A percentile compares a stretch with the other conserved stretches of the same genome.
These are phyloP conservation scores for Aspergillus ruber DNA, from an alignment of 2,329 filamentous ascomycete species.

Conservation along the genomic window DNA sequence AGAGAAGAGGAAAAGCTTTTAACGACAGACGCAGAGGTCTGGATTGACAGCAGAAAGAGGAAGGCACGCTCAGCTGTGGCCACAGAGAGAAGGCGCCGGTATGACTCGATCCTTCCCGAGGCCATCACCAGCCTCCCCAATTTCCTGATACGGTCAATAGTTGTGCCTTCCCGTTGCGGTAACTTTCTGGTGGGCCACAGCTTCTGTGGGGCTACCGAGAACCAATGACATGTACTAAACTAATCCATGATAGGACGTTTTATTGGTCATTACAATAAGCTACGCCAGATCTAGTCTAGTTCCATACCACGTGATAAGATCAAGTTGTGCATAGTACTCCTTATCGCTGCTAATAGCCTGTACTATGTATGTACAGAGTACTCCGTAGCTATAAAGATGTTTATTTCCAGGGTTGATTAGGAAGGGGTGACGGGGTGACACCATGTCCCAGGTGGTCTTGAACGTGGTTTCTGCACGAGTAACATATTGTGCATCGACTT, in stretches of 20 bases:
- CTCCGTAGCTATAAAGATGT: too few species aligned
- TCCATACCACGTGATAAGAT: background rate
- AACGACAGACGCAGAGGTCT: background rate
- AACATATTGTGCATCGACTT: background rate
- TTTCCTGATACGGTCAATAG: conserved; percentile 4
- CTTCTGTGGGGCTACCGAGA: background rate
- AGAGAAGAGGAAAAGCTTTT: conserved; percentile 49
- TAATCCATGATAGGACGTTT: background rate
- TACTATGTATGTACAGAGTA: background rate
- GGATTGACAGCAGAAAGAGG: too few species aligned
- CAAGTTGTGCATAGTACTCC: background rate
- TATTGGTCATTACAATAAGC: background rate
- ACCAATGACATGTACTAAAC: background rate
- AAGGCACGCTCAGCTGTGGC: background rate
- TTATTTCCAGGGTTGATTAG: too few species aligned
- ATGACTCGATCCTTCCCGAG: background rate
- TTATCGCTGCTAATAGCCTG: background rate
- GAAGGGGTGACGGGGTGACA: too few species aligned
- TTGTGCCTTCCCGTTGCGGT: background rate
- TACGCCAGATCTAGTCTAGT: background rate
- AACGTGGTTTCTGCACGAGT: background rate
- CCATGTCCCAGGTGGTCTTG: background rate
- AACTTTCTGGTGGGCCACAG: background rate
- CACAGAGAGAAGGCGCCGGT: conserved; percentile 3
- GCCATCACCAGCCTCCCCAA: conserved; percentile 15